Evolutionary conservation across 1,284 basidiomycete genomes (phyloP), one percentile per base, ranked within the genome.

Genomic region (Boletus hoseneyae): DNA sequence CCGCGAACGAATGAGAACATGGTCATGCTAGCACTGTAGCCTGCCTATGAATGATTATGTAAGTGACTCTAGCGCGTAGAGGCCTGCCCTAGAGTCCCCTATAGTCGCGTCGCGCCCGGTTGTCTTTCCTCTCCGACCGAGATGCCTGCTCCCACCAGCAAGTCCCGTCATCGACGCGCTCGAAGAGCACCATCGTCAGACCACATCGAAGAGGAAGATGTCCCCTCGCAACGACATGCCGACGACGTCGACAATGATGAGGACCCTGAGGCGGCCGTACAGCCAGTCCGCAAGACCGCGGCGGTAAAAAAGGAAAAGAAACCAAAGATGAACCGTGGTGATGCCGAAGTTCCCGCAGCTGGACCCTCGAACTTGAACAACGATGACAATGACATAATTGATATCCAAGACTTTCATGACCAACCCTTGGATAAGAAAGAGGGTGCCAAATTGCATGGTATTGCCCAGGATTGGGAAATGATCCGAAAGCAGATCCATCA

Each of bases 131-230:
- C 48, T 10, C 30, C 27, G 27, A 51, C 48, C 21, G 53, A 16
- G 19, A 80, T 80, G 79, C 75, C 75, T 40, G 23, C 6, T 6
- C 63, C 68, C 29, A 64, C 70, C 19, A 70, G 66, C 45, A 73
- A 71, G 40, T 74, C 77, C 47, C 76, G 76, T 53, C 67, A 61
- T 18, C 72, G 62, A 55, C 75, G 74, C 33, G n/a, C 21, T 12
- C 62, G 47, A 19, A 70, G 73, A 50, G 69, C 73, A 59, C 68
- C 72, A 3, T 75, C 77, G 6, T 78, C 76, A n/a, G 83, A 85
- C 35, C 56, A 61, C 48, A 85, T 86, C 33, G 84, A 86, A 58
- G 82, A 83, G 34, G 82, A 83, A 37, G 75, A 75, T 3, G 65
- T 65, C 3, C 58, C 57, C 19, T 59, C 59, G 7, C 64, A 67